Conservation (phyloP, 129 eudicot genomes). For the Apium graveolens region DNA sequence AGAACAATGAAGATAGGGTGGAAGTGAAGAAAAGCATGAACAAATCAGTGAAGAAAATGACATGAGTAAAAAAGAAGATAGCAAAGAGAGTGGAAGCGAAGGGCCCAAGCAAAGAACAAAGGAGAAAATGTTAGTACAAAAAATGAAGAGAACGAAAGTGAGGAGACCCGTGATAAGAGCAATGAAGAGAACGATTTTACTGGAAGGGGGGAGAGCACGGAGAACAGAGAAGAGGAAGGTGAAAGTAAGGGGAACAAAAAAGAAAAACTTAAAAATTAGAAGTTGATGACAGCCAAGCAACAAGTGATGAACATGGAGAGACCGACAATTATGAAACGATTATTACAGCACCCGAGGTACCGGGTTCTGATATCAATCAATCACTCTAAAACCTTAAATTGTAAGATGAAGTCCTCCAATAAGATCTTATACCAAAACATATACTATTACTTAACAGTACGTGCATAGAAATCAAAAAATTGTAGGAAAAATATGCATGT, state of each 20-base stretch:
- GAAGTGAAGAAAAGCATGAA: slow-evolving; percentile 5
- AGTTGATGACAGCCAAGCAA: slow-evolving; percentile 31
- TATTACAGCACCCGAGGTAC: neutral
- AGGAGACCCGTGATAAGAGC: slow-evolving; percentile 16
- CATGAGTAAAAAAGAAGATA: slow-evolving; percentile 22
- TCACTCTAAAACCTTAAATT: too few species aligned
- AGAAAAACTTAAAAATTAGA: slow-evolving; percentile 22
- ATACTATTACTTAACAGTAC: too few species aligned
- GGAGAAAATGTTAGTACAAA: slow-evolving; percentile 13
- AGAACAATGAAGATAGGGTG: slow-evolving; percentile 25
- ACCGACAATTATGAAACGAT: neutral
- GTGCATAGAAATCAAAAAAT: too few species aligned
- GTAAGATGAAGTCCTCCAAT: too few species aligned
- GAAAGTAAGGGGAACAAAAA: slow-evolving; percentile 33
- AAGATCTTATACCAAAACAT: too few species aligned
- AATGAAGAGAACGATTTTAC: slow-evolving; percentile 18
- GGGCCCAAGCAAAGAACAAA: slow-evolving; percentile 9
- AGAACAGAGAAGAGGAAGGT: too few species aligned
- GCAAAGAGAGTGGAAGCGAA: slow-evolving; percentile 18
- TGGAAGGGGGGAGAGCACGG: slow-evolving; percentile 13
- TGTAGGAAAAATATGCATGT: too few species aligned
- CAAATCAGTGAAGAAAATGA: slow-evolving; percentile 13
- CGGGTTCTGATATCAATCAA: too few species aligned
- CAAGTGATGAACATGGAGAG: slow-evolving; percentile 23
- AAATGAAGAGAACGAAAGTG: slow-evolving; percentile 10